A percentile compares a stretch with the other conserved stretches of the same genome.
Conservation (phyloP, 148 eudicot species). For the Spergularia marina region DNA sequence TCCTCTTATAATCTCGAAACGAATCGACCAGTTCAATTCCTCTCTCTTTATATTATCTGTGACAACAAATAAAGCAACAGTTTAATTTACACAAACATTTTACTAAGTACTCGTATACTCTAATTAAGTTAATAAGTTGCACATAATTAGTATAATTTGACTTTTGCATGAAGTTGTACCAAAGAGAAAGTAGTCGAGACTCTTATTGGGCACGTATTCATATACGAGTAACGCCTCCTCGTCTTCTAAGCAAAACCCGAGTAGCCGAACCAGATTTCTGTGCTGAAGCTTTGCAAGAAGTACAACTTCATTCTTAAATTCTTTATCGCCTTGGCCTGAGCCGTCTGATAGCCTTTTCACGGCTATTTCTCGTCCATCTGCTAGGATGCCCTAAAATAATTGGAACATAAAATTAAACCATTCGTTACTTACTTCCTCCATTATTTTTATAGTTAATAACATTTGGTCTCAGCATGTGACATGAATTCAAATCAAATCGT, state of each 20-base stretch:
- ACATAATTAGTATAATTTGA: no score
- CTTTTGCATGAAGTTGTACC: neutral
- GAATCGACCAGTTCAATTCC: slow-evolving; percentile 14
- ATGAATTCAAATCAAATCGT: no score
- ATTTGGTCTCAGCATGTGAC: no score
- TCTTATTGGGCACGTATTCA: slow-evolving; percentile 14
- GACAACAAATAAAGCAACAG: neutral
- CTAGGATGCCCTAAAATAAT: slow-evolving; percentile 8
- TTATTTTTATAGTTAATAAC: no score
- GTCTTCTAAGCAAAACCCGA: slow-evolving; percentile 7
- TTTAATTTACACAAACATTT: no score
- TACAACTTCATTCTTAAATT: slow-evolving; percentile 17
- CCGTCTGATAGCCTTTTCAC: slow-evolving; percentile 13
- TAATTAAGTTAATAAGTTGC: neutral
- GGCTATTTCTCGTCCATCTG: slow-evolving; percentile 20
- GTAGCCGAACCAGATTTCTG: slow-evolving; percentile 14
- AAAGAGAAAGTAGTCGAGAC: slow-evolving; percentile 19
- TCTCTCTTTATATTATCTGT: neutral
- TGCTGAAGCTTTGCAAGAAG: slow-evolving; percentile 24
- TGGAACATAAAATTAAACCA: neutral
- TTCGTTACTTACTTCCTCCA: neutral
- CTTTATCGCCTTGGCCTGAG: slow-evolving; percentile 20
- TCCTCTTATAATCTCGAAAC: slow-evolving; percentile 15
- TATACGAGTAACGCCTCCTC: slow-evolving; percentile 16
- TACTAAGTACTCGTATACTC: no score